A percentile compares a stretch with the other conserved stretches of the same genome.
phyloP scores from a whole-genome alignment of 1,139 yeast species.

The Yamadazyma oceani region DNA sequence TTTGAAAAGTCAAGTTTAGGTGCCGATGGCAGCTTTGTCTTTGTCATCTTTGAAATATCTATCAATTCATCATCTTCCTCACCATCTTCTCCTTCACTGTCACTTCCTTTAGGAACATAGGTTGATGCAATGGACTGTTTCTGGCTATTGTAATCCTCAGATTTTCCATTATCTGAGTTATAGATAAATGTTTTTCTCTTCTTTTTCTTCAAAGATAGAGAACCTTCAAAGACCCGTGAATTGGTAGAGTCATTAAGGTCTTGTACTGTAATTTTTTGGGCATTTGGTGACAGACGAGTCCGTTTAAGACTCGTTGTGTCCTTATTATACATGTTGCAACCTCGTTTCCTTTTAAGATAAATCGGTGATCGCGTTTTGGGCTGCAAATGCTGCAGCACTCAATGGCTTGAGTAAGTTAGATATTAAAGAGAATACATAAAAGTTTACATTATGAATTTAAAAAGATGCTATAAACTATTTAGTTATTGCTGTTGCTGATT shows the following conservation, averaged over 20 bases:
- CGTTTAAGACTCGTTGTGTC: neutral
- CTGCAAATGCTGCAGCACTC: too few species aligned
- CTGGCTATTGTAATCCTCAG: neutral
- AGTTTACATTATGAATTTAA: too few species aligned
- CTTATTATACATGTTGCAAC: neutral
- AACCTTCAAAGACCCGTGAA: neutral
- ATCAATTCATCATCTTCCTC: conserved; percentile 11
- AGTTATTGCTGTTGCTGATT: conserved; percentile 11
- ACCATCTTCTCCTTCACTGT: conserved; percentile 17
- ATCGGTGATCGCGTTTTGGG: too few species aligned
- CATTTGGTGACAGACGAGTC: neutral
- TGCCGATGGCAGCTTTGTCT: conserved; percentile 2
- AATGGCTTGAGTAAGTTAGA: too few species aligned
- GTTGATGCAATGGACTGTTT: neutral
- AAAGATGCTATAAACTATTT: neutral
- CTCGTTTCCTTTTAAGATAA: too few species aligned
- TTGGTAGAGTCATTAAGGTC: neutral
- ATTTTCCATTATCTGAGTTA: neutral
- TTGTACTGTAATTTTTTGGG: neutral
- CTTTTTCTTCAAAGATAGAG: neutral
- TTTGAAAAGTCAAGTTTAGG: neutral
- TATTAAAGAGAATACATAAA: too few species aligned
- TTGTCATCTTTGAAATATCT: conserved; percentile 5
- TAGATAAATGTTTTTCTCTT: neutral
- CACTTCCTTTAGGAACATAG: conserved; percentile 10